Evolutionary conservation across 495 filamentous ascomycete genomes (phyloP), one percentile per base, ranked within the genome.

Genomic region (Tuber aestivum): DNA sequence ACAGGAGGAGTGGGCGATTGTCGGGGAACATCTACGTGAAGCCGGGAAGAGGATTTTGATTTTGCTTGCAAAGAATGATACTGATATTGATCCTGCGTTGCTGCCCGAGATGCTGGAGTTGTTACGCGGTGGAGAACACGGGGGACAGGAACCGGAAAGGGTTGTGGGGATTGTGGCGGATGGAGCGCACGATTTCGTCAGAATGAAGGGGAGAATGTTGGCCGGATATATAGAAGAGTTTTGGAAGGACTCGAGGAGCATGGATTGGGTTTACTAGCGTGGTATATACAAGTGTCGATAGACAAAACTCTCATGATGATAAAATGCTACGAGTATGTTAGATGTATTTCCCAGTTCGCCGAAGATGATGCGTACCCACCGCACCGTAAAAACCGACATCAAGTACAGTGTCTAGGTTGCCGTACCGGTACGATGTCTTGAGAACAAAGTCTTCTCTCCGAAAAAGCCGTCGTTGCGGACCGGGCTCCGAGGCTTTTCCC

Each of bases 21-120:
- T 87, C 32, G 86, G 85, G 7, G 77, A 74, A 72, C 81, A 81
- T 38, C 83, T 81, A 81, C 79, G 78, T 35, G 84, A 72, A 45
- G 73, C 37, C n/a, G 41, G 45, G 44, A 83, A 86, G 20, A 87
- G 85, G 44, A 86, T 86, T 44, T 81, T 86, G 45, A 80, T 91
- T 8, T 75, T 90, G 69, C 83, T 87, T 9, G 89, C 85, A 0
- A 79, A 73, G 38, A 74, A 78, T 48, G 89, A 91, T 83, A 84
- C 84, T 70, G 81, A 90, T 37, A 83, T 91, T 45, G 72, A 74
- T n/a, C 50, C 76, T 6, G 50, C 4, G 61, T 50, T 80, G 71
- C 12, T 83, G 65, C 41, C 68, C 40, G 81, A 79, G 81, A 83
- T 82, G 79, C 32, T 80, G 72, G 50, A 27, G 74, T 12, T 83